Conservation (phyloP, 2,329 filamentous ascomycete species). For the Aspergillus alliaceus region DNA sequence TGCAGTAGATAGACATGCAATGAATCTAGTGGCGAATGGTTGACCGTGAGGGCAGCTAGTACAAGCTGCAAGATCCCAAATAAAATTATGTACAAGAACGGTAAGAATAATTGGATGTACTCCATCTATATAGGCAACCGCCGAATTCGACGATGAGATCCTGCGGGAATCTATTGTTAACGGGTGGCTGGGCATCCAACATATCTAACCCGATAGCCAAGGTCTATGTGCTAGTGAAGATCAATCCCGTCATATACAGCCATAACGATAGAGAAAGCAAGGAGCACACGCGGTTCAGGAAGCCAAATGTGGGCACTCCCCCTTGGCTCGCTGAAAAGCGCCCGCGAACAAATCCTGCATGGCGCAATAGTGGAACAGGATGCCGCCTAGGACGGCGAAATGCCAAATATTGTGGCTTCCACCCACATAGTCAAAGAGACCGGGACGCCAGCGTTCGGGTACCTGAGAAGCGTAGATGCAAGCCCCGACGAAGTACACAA, state of each 20-base stretch:
- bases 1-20: background rate
- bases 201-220: background rate
- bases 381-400: conserved; percentile 87
- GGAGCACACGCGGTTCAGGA: conserved; percentile 13
- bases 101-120: conserved; percentile 8
- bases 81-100: conserved; percentile 18
- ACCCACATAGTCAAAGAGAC: conserved; percentile 91
- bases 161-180: conserved; percentile 10
- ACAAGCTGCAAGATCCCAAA: background rate
- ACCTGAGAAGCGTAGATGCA: conserved; percentile 87
- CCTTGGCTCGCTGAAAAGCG: conserved; percentile 68
- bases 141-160: conserved; percentile 1
- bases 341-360: conserved; percentile 92
- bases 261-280: background rate
- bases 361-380: conserved; percentile 93
- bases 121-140: conserved; percentile 22
- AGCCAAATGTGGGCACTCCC: conserved; percentile 38
- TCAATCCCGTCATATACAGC: background rate
- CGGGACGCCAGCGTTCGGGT: conserved; percentile 89
- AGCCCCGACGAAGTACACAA: conserved; percentile 84
- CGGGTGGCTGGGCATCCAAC: background rate
- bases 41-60: background rate
- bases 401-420: conserved; percentile 99
- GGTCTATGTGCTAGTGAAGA: background rate
- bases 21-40: background rate